Evolutionary conservation across 2,329 filamentous ascomycete species (phyloP).

Genomic region (Leptoxyphium fumago): DNA sequence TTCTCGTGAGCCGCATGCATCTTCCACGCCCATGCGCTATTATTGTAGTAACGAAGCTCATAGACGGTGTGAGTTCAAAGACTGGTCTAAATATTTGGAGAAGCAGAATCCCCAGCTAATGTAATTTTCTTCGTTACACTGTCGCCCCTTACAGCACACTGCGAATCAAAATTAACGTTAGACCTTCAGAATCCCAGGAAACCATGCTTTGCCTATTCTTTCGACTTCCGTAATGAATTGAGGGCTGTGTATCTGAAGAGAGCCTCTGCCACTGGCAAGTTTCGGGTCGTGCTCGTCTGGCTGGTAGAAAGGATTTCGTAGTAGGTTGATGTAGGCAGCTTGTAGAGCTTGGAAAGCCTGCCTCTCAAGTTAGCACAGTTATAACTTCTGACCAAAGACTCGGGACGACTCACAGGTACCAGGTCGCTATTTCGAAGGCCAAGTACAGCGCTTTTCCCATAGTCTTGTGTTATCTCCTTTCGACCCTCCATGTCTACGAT

Average conservation of each 20-base stretch:
- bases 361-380: constrained; percentile 3
- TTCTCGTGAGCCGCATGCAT: too few species aligned
- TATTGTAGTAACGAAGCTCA: too few species aligned
- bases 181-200: constrained; percentile 51
- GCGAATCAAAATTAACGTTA: constrained; percentile 21
- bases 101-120: too few species aligned
- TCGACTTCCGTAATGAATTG: constrained; percentile 71
- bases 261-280: constrained; percentile 29
- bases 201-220: constrained; percentile 74
- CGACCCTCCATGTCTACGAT: constrained; percentile 82
- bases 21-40: too few species aligned
- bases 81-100: too few species aligned
- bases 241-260: constrained; percentile 61
- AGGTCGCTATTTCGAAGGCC: constrained; percentile 76
- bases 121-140: too few species aligned
- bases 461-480: constrained; percentile 16
- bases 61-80: too few species aligned
- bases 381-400: not conserved
- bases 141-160: too few species aligned
- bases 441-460: constrained; percentile 31
- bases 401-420: constrained; percentile 47
- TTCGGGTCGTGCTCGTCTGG: constrained; percentile 68
- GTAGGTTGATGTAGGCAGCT: constrained; percentile 71
- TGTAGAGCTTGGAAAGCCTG: constrained; percentile 83
- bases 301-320: constrained; percentile 90